A percentile compares a stretch with the other conserved stretches of the same genome.
Conservation (phyloP, 805 yeast species). For the Myxozyma sirexii region DNA sequence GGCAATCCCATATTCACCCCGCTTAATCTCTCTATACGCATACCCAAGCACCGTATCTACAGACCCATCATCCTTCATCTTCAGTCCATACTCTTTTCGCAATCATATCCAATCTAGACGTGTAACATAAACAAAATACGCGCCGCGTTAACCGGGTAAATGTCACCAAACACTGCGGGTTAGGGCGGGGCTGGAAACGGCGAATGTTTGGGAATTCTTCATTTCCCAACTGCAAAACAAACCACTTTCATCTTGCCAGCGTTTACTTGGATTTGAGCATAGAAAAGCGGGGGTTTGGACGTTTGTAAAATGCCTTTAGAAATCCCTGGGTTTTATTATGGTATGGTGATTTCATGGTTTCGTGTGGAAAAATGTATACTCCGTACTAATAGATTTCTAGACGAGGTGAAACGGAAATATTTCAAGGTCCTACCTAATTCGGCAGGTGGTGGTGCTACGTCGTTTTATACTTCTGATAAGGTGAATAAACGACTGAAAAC, state of each 20-base stretch:
- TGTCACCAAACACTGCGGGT: no score
- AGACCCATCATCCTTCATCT: neutral
- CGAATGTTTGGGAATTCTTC: no score
- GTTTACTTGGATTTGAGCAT: no score
- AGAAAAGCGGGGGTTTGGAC: no score
- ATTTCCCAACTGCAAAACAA: neutral
- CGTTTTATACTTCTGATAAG: conserved; percentile 34
- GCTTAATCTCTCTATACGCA: conserved; percentile 2
- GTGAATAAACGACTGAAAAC: conserved; percentile 29
- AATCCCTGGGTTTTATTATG: conserved; percentile 32
- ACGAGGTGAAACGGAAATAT: conserved; percentile 36
- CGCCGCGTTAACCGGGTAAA: no score
- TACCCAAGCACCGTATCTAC: neutral
- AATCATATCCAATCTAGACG: no score
- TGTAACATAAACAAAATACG: no score
- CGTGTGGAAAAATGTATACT: neutral
- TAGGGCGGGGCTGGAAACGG: no score
- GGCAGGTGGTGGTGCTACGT: conserved; percentile 32
- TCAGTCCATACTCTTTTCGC: neutral
- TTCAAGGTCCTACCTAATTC: conserved; percentile 36
- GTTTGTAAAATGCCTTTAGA: neutral
- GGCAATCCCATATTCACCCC: conserved; percentile 7
- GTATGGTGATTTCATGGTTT: conserved; percentile 17
- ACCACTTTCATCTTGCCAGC: no score
- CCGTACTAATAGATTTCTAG: neutral